Percentiles rank a stretch among this genome's conserved stretches.
Evolutionary conservation across 202 grass and related monocot species (phyloP).

Genomic region (Setaria italica): DNA sequence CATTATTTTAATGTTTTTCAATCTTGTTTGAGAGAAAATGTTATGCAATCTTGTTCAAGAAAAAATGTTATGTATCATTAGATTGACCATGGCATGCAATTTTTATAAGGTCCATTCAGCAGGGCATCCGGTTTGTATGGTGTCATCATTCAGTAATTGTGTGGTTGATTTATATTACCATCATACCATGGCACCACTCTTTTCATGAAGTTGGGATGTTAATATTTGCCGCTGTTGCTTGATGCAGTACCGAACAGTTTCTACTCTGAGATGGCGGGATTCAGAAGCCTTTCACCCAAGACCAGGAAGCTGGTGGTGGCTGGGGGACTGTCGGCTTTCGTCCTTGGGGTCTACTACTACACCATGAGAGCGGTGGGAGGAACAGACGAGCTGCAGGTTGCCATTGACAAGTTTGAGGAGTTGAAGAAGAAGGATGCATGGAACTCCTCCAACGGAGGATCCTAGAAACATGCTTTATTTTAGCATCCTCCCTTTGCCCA

Average conservation of each 20-base stretch:
- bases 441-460: slow-evolving; percentile 14
- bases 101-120: too few species aligned
- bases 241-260: neutral
- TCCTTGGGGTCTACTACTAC: slow-evolving; percentile 90
- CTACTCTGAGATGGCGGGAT: slow-evolving; percentile 43
- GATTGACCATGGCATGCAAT: too few species aligned
- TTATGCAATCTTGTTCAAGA: too few species aligned
- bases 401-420: slow-evolving; percentile 89
- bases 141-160: too few species aligned
- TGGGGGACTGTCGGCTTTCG: slow-evolving; percentile 68
- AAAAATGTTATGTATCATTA: too few species aligned
- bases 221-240: neutral
- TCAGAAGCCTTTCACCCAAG: slow-evolving; percentile 61
- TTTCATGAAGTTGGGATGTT: neutral
- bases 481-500: neutral
- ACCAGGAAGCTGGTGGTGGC: slow-evolving; percentile 88
- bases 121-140: too few species aligned
- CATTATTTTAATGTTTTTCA: too few species aligned
- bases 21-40: too few species aligned
- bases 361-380: slow-evolving; percentile 88
- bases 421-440: slow-evolving; percentile 64
- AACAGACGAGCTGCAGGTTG: slow-evolving; percentile 86
- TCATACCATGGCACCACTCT: too few species aligned
- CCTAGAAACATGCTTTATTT: neutral
- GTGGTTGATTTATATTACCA: too few species aligned